These are phyloP conservation scores for Themeda triandra DNA, from an alignment of 176 grass and related monocot species.

Conservation along the genomic window DNA sequence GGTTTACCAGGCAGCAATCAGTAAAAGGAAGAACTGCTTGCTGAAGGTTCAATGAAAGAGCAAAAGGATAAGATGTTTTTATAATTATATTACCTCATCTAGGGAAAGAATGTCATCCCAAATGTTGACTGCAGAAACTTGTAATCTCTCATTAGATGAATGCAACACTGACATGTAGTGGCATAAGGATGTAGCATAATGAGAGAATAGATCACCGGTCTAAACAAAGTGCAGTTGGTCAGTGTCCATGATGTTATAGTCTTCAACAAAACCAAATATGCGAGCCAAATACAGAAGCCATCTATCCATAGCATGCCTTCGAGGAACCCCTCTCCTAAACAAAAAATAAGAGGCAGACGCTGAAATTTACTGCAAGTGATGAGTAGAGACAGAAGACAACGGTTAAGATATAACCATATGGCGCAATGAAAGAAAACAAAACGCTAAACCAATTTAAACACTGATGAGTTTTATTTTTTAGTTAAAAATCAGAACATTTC, in stretches of 20 bases:
- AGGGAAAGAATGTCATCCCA: constrained; percentile 66
- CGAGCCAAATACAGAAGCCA: constrained; percentile 74
- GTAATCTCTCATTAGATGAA: constrained; percentile 64
- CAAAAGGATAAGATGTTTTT: neutral
- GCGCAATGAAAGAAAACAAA: neutral
- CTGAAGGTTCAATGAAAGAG: constrained; percentile 7
- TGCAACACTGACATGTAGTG: constrained; percentile 57
- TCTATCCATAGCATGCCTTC: constrained; percentile 71
- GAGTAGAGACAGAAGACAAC: neutral
- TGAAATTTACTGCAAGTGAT: neutral
- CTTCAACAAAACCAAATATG: constrained; percentile 47
- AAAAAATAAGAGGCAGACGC: constrained; percentile 13
- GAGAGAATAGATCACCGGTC: neutral
- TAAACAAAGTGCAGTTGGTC: too few species aligned
- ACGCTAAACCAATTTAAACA: neutral
- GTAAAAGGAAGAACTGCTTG: neutral
- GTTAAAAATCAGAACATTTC: neutral
- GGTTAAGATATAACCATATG: neutral
- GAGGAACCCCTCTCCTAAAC: constrained; percentile 52
- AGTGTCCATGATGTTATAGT: constrained; percentile 61
- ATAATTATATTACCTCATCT: constrained; percentile 56
- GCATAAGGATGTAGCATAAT: constrained; percentile 34
- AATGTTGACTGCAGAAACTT: constrained; percentile 62
- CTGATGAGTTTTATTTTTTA: neutral
- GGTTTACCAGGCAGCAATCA: constrained; percentile 57